Evolutionary conservation across 768 basidiomycete species (phyloP).

Genomic region (Tulasnella calospora): DNA sequence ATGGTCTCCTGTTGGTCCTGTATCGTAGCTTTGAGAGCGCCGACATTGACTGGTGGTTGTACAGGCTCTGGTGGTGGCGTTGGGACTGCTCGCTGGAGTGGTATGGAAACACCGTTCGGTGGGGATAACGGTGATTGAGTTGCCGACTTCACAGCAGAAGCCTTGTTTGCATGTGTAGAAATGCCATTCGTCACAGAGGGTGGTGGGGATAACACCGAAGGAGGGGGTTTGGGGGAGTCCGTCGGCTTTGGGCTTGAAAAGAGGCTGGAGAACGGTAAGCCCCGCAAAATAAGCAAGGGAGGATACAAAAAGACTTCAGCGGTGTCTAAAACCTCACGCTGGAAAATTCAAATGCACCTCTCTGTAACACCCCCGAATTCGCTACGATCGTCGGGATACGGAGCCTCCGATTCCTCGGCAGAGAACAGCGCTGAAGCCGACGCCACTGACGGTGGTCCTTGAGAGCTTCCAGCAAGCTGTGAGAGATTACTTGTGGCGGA

Average conservation of each 20-base stretch:
- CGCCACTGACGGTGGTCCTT: conserved; percentile 45
- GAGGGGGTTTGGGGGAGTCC: background rate
- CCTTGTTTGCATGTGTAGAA: conserved; percentile 33
- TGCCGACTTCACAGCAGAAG: conserved; percentile 29
- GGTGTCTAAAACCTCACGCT: background rate
- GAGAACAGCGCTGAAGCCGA: conserved; percentile 40
- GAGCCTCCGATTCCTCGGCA: conserved; percentile 46
- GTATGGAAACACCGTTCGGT: conserved; percentile 10
- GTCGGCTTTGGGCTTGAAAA: background rate
- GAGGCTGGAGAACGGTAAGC: background rate
- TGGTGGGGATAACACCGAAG: background rate
- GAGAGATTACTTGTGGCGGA: conserved; percentile 38
- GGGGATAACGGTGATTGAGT: conserved; percentile 20
- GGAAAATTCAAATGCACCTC: background rate
- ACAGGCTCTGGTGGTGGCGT: conserved; percentile 1
- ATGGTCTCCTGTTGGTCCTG: conserved; percentile 61
- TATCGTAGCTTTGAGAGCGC: conserved; percentile 24
- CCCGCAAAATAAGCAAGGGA: background rate
- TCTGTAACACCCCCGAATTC: conserved; percentile 30
- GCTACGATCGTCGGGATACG: conserved; percentile 29
- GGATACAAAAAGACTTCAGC: background rate
- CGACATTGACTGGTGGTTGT: conserved; percentile 23
- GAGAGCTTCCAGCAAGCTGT: conserved; percentile 42
- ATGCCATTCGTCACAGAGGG: background rate
- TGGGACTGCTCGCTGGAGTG: background rate